phyloP scores from a whole-genome alignment of 768 basidiomycete species.

The Leucosporidium scottii region DNA sequence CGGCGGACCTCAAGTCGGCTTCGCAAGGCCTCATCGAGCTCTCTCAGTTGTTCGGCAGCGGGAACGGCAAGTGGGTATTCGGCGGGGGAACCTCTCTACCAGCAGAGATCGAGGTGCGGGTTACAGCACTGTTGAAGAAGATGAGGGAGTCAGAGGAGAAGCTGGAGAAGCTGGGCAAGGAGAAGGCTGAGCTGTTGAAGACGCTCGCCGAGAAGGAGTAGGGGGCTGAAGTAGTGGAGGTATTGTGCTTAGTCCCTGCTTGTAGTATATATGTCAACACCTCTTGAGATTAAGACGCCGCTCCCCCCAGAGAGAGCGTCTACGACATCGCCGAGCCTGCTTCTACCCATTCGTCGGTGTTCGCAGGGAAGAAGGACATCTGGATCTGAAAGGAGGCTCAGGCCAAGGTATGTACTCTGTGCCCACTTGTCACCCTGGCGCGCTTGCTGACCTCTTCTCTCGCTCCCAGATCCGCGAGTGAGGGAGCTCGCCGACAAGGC shows the following conservation, averaged over 20 bases:
- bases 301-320: too few species aligned
- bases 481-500: too few species aligned
- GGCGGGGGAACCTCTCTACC: conserved; percentile 44
- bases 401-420: too few species aligned
- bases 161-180: conserved; percentile 61
- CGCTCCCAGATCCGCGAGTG: too few species aligned
- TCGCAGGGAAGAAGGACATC: too few species aligned
- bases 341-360: too few species aligned
- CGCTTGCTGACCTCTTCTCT: too few species aligned
- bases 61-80: conserved; percentile 45
- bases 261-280: conserved; percentile 87
- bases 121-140: conserved; percentile 63
- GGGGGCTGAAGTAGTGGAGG: background rate
- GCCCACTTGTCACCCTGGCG: too few species aligned
- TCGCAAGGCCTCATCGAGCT: conserved; percentile 54
- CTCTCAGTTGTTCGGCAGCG: conserved; percentile 55
- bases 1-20: conserved; percentile 52
- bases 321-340: too few species aligned
- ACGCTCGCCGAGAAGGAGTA: conserved; percentile 7
- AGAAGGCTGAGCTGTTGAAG: conserved; percentile 61
- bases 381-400: too few species aligned
- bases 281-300: too few species aligned
- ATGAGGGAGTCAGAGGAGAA: conserved; percentile 64
- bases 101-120: conserved; percentile 55
- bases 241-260: conserved; percentile 41